A percentile compares a stretch with the other conserved stretches of the same genome.
Conservation (phyloP, 805 yeast genomes). For the Cyberlindnera xishuangbannaensis region DNA sequence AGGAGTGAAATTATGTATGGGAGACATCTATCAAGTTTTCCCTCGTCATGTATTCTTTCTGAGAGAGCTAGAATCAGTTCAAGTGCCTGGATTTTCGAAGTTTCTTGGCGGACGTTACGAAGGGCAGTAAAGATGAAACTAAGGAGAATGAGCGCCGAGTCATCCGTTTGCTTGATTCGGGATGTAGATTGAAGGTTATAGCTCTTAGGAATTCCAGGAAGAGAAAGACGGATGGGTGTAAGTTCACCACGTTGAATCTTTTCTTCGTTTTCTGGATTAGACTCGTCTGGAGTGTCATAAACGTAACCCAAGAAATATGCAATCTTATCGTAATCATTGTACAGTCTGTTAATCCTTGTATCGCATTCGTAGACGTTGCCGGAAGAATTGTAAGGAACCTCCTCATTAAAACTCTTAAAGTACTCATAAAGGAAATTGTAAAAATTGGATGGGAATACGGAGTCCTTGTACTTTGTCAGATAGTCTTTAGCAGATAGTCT, state of each 20-base stretch:
- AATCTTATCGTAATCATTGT: slow-evolving; percentile 50
- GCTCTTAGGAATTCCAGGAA: slow-evolving; percentile 45
- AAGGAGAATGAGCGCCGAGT: slow-evolving; percentile 52
- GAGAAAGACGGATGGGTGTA: slow-evolving; percentile 37
- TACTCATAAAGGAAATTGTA: slow-evolving; percentile 67
- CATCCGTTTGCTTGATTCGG: slow-evolving; percentile 28
- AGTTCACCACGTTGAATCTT: slow-evolving; percentile 11
- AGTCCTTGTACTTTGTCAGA: slow-evolving; percentile 42
- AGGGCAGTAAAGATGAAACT: slow-evolving; percentile 53
- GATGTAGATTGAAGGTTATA: slow-evolving; percentile 39
- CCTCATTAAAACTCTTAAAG: slow-evolving; percentile 36
- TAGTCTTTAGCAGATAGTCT: slow-evolving; percentile 53
- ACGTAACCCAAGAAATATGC: slow-evolving; percentile 35
- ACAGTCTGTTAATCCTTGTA: slow-evolving; percentile 52
- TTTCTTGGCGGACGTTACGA: slow-evolving; percentile 54
- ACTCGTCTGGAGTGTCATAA: slow-evolving; percentile 7
- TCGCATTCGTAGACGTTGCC: slow-evolving; percentile 41
- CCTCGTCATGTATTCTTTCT: slow-evolving; percentile 74
- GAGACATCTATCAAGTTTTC: slow-evolving; percentile 76
- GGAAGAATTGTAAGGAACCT: slow-evolving; percentile 12
- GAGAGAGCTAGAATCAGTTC: slow-evolving; percentile 72
- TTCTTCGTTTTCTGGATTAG: slow-evolving; percentile 2
- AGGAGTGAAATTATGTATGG: slow-evolving; percentile 74
- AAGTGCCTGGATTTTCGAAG: slow-evolving; percentile 61
- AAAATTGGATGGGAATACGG: slow-evolving; percentile 62